Conservation (phyloP, 129 eudicot species). For the Ambrosia artemisiifolia region DNA sequence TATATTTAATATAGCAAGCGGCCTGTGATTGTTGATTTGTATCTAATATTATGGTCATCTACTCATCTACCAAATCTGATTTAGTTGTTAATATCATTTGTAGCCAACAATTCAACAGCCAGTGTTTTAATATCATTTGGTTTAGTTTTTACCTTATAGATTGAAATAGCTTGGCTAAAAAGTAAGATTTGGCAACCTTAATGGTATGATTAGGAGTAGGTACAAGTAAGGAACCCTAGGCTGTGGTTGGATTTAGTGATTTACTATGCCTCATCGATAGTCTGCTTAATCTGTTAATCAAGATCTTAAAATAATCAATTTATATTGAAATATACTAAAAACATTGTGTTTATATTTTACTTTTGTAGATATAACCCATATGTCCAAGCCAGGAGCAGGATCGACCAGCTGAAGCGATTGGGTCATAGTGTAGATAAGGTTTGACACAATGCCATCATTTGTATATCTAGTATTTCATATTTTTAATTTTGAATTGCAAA, state of each 20-base stretch:
- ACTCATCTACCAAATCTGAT: too few species aligned
- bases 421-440: slow-evolving; percentile 99
- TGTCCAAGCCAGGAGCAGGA: slow-evolving; percentile 95
- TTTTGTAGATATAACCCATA: slow-evolving; percentile 85
- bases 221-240: too few species aligned
- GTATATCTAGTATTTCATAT: not conserved
- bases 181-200: not conserved
- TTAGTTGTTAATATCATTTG: not conserved
- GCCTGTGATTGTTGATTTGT: too few species aligned
- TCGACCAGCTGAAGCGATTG: slow-evolving; percentile 93
- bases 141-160: not conserved
- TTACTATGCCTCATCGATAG: too few species aligned
- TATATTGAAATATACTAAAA: not conserved
- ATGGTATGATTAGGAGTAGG: not conserved
- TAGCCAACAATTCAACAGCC: not conserved
- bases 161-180: not conserved
- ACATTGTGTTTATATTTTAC: not conserved
- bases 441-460: not conserved
- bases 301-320: not conserved
- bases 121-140: not conserved
- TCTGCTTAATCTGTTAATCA: too few species aligned
- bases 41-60: too few species aligned
- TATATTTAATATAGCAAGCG: too few species aligned
- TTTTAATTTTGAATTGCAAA: not conserved
- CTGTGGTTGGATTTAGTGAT: too few species aligned